Base-by-base conservation (phyloP, 2,329 filamentous ascomycete species). In the Madurella fahalii region DNA sequence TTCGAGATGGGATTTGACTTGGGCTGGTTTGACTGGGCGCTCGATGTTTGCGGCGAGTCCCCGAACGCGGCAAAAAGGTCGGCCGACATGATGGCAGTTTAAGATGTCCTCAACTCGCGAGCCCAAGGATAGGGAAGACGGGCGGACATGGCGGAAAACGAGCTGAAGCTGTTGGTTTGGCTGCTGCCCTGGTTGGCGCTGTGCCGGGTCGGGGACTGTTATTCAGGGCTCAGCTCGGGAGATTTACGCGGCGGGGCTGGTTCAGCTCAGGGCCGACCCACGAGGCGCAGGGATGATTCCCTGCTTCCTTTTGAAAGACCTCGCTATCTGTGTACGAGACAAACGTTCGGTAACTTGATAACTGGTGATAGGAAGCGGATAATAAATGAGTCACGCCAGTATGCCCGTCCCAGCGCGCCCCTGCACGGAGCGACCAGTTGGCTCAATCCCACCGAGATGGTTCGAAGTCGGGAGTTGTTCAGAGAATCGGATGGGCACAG, bases 41-140 rank as follows among this genome's bases (percentile, higher is more conserved):
- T 61, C 44, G 68, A 59, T 57, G 64, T 67, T 52, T 66, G 69
- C 50, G 78, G 74, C 60, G 75, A 71, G 62, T 71, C 74, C 64
- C 79, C 81, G 62, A 86, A 85, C 61, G 83, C 80, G 52, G 82
- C 83, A 64, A 86, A 83, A 54, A 86, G 77, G 68, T 86, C 82
- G 58, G 82, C 81, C 62, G 83, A 86, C 83, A 86, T 86, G 57
- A 37, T 60, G 53, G 11, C 9, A 48, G 17, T 44, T 59, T 2
- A 5, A 5, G 17, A 15, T 54, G 4, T 17, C 17, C 55, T 17
- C 30, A 16, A 15, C 39, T 44, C n/a, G 9, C 32, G 25, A n/a
- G 17, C 40, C 40, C 17, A 9, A 34, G 15, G 7, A 11, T 12
- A 47, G 18, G 5, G 8, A 15, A 5, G 37, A 25, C 41, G 42